Evolutionary conservation across 2,329 filamentous ascomycete genomes (phyloP), one percentile per base, ranked within the genome.

Genomic region (Pseudogymnoascus pannorum): DNA sequence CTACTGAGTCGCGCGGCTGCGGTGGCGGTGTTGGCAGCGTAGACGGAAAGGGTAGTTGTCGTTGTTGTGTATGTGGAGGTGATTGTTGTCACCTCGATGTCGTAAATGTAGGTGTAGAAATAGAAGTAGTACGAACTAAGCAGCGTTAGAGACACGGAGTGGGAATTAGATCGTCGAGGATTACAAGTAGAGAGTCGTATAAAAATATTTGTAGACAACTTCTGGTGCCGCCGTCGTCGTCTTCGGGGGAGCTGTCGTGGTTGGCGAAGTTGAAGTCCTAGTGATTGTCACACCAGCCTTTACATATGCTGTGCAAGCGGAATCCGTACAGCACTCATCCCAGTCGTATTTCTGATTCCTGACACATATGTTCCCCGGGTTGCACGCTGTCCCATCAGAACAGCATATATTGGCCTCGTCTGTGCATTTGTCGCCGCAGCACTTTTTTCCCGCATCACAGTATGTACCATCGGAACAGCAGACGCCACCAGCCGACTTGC

Each of bases 11-110:
- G n/a, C 9, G n/a, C 16, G 9, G 8, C 5, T n/a, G 48, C 48
- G 26, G n/a, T 54, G 48, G 14, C n/a, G 8, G 48, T 18, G 26
- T 54, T 54, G 48, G 48, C 26, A 20, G 48, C 48, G n/a, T 54
- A 54, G 26, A 54, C 3, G n/a, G 48, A 54, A 26, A 54, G n/a
- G 26, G 26, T 33, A 2, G 48, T 54, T 12, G 48, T 54, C 4
- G 48, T 54, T 12, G 48, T 54, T 20, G 48, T 54, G 48, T 18
- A 54, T 12, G 48, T 54, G 5, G 48, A 54, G 48, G 48, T 54
- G n/a, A 54, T 31, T 16, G 48, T 54, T 54, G 48, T 31, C 9
- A 7, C 9, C 48, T 31, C n/a, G n/a, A 54, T 18, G 3, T 16
- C 24, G 8, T 51, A 51, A 5, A 16, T 29, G n/a, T 54, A 54